These are phyloP conservation scores for Cordyceps fumosorosea DNA, from an alignment of 2,329 filamentous ascomycete species.

Conservation along the genomic window DNA sequence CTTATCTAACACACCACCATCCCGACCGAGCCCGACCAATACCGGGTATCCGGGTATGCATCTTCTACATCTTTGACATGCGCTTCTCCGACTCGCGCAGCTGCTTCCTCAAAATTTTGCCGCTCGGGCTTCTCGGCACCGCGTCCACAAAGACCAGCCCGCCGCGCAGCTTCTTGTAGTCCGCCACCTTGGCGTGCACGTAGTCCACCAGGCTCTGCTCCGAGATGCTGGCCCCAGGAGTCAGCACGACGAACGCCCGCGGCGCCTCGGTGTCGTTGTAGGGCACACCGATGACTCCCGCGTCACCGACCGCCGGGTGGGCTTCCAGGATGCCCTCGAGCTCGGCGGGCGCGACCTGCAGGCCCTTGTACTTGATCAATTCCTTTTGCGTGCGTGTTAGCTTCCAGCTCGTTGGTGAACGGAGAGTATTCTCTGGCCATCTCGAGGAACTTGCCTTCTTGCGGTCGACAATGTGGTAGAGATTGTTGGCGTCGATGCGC, in stretches of 20 bases:
- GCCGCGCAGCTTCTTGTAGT: conserved; percentile 61
- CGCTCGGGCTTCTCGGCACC: conserved; percentile 60
- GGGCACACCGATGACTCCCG: conserved; percentile 54
- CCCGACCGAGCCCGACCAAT: background rate
- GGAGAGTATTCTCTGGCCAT: background rate
- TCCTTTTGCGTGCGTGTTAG: conserved; percentile 39
- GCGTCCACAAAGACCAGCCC: conserved; percentile 59
- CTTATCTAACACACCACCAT: too few relatives aligned
- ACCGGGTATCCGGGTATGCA: too few relatives aligned
- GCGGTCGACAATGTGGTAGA: conserved; percentile 69
- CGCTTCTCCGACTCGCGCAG: conserved; percentile 26
- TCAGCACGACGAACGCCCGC: conserved; percentile 32
- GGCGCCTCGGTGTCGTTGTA: conserved; percentile 40
- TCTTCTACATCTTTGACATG: conserved; percentile 14
- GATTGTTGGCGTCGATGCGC: conserved; percentile 60
- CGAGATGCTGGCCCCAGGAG: conserved; percentile 17
- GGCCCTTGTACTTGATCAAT: conserved; percentile 49
- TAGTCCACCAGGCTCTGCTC: conserved; percentile 22
- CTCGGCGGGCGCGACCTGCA: conserved; percentile 62
- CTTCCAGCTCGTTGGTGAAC: background rate
- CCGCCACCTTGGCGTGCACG: conserved; percentile 30
- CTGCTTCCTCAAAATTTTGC: conserved; percentile 40
- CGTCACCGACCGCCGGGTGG: conserved; percentile 43
- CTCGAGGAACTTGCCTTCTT: conserved; percentile 49
- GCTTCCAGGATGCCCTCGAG: conserved; percentile 43